phyloP scores from a whole-genome alignment of 2,329 filamentous ascomycete species.

The Colletotrichum sp. region DNA sequence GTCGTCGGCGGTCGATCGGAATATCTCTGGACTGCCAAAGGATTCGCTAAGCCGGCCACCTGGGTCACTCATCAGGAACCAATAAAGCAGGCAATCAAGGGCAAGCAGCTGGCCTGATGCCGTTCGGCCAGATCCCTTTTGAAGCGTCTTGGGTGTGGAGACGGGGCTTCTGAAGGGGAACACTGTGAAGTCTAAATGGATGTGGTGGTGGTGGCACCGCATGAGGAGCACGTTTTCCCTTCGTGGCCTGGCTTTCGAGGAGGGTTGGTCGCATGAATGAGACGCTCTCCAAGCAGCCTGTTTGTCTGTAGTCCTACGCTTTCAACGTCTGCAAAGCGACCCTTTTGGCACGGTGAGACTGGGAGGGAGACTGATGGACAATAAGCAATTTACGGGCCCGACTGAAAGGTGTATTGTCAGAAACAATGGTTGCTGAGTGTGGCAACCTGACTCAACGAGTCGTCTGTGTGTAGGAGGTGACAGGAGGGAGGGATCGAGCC shows the following conservation, averaged over 20 bases:
- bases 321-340: background rate
- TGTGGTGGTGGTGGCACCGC: conserved; percentile 1
- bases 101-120: background rate
- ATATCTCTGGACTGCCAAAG: background rate
- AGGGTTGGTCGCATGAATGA: background rate
- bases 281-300: background rate
- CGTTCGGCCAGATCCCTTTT: background rate
- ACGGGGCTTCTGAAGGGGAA: background rate
- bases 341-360: background rate
- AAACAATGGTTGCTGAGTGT: background rate
- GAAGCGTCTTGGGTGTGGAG: background rate
- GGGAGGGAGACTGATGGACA: background rate
- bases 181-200: background rate
- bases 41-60: background rate
- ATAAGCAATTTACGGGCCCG: background rate
- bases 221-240: background rate
- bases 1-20: background rate
- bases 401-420: background rate
- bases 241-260: background rate
- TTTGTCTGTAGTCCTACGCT: background rate
- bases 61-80: background rate
- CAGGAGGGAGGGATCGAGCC: conserved; percentile 11
- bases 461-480: background rate
- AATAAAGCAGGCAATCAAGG: background rate
- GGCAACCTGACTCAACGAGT: background rate